Percentiles rank a stretch among this genome's conserved stretches.
Conservation (phyloP, 306 rosid genomes). For the Trifolium pratense region DNA sequence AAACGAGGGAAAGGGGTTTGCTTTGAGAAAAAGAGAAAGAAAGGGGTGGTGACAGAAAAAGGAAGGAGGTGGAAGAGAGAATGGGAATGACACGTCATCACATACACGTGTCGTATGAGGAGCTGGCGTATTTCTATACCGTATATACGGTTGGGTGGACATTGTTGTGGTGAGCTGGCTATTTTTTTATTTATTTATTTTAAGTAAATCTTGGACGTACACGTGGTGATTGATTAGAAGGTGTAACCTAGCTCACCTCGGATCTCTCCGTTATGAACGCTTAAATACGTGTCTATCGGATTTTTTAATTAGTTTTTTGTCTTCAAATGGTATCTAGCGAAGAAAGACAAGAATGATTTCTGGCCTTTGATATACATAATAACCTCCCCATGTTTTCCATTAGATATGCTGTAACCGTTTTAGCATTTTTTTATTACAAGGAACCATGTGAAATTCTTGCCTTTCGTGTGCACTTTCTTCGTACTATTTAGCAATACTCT, state of each 20-base stretch:
- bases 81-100: slow-evolving; percentile 72
- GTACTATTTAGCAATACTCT: too few species aligned
- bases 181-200: slow-evolving; percentile 61
- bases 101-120: slow-evolving; percentile 71
- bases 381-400: too few species aligned
- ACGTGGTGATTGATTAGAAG: slow-evolving; percentile 54
- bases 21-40: slow-evolving; percentile 37
- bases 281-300: slow-evolving; percentile 53
- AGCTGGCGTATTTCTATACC: slow-evolving; percentile 50
- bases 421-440: too few species aligned
- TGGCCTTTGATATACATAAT: too few species aligned
- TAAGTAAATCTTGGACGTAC: slow-evolving; percentile 48
- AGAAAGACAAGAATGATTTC: too few species aligned
- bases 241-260: slow-evolving; percentile 46
- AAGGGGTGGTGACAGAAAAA: slow-evolving; percentile 5
- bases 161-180: slow-evolving; percentile 71
- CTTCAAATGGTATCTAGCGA: too few species aligned
- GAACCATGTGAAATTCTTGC: too few species aligned
- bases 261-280: slow-evolving; percentile 49
- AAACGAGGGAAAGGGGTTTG: slow-evolving; percentile 45
- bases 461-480: too few species aligned
- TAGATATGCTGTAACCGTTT: too few species aligned
- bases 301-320: neutral
- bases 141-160: slow-evolving; percentile 39
- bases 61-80: slow-evolving; percentile 30